Evolutionary conservation across 768 basidiomycete species (phyloP), one percentile per base, ranked within the genome.

Genomic region (Fibroporia radiculosa): DNA sequence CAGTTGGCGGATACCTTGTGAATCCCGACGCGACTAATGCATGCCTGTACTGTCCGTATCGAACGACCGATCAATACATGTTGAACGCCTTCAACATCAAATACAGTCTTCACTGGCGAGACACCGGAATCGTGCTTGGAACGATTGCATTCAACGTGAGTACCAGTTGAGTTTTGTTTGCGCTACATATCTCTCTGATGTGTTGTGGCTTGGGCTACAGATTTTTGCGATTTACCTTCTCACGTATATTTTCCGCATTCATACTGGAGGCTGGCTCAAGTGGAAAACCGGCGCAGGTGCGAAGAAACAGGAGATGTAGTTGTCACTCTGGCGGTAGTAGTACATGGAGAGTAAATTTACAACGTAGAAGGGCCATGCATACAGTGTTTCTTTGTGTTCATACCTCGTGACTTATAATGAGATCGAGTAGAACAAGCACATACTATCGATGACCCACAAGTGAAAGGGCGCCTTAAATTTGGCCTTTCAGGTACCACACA

Each of bases 1-100:
- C 43, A 4, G 54, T 62, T 12, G 71, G 77, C 1, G 78, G 78
- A 1, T 77, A 77, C 55, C 31, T 80, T n/a, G 33, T 61, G 20
- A 66, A 77, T 46, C 62, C 69, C 0, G 42, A 56, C 19, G 68
- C 66, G 0, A 63, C 62, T 2, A 55, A 56, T 3, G 52, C 51
- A 13, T 80, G 79, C 59, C 49, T 60, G 27, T 77, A 73, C 63
- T 91, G 88, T 55, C 61, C 77, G 3, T 66, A 70, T 28, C 57
- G 66, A n/a, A 71, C 70, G 0, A 78, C 82, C 0, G 80, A 88
- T 57, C 58, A 70, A 32, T 85, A 76, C 67, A n/a, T n/a, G n/a
- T 62, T 86, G 41, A 63, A 53, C 3, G 48, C 52, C 7, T 65
- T 54, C 49, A 82, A 80, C 51, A 81, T 87, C 25, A 68, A 59